These are phyloP conservation scores for Ricinus communis DNA, from an alignment of 345 rosid genomes.

Conservation along the genomic window DNA sequence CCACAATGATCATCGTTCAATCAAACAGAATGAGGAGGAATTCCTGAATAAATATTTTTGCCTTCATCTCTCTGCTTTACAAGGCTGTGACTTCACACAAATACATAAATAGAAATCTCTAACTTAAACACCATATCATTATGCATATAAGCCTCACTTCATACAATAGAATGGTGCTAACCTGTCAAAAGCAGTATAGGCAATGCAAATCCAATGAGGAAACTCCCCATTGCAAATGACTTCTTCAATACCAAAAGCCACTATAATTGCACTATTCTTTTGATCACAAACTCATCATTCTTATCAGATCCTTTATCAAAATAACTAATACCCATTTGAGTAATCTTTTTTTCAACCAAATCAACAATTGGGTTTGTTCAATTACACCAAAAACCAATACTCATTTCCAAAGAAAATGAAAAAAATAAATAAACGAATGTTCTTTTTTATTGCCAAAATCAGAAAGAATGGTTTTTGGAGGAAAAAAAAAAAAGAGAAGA, in stretches of 20 bases:
- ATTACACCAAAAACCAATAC: not conserved
- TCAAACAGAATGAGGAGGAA: too few species aligned
- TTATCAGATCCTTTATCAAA: not conserved
- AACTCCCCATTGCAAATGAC: constrained; percentile 34
- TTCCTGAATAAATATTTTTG: too few species aligned
- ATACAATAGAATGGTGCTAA: constrained; percentile 15
- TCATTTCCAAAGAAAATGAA: constrained; percentile 1
- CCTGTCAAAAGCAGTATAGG: constrained; percentile 52
- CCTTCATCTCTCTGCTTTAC: too few species aligned
- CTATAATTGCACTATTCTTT: not conserved
- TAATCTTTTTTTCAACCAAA: not conserved
- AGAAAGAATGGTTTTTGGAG: not conserved
- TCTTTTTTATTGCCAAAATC: not conserved
- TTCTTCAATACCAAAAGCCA: not conserved
- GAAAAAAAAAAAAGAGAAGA: too few species aligned
- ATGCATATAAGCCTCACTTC: not conserved
- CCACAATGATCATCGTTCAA: too few species aligned
- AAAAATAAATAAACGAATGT: too few species aligned
- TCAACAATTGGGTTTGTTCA: not conserved
- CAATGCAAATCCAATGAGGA: constrained; percentile 46
- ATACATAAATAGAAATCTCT: too few species aligned
- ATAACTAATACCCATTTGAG: constrained; percentile 10
- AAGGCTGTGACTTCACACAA: too few species aligned
- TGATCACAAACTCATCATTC: not conserved
- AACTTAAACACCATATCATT: too few species aligned